These are phyloP conservation scores for Diutina mesorugosa DNA, from an alignment of 1,139 yeast genomes.

Conservation along the genomic window DNA sequence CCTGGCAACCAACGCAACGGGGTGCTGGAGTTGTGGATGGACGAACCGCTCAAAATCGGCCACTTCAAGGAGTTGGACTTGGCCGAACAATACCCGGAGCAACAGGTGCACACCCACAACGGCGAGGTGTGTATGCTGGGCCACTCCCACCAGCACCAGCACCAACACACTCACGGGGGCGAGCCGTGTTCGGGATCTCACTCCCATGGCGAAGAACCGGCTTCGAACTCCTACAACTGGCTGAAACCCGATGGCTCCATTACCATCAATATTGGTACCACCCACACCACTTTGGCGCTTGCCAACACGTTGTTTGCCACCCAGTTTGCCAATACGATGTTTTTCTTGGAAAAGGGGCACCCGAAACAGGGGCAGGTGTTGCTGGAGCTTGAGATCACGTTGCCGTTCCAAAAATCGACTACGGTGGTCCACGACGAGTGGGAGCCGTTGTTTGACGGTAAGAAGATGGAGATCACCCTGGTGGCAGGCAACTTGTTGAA, in stretches of 20 bases:
- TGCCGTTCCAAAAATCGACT: neutral
- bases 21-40: conserved; percentile 36
- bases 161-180: neutral
- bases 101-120: conserved; percentile 15
- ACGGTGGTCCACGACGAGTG: neutral
- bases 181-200: neutral
- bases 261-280: conserved; percentile 10
- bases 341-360: conserved; percentile 13
- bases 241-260: conserved; percentile 17
- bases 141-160: neutral
- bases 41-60: conserved; percentile 14
- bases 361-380: neutral
- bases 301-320: conserved; percentile 32
- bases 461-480: neutral
- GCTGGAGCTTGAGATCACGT: neutral
- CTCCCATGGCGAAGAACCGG: conserved; percentile 7
- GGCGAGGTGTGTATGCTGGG: conserved; percentile 11
- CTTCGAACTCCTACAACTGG: conserved; percentile 28
- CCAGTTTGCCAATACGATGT: conserved; percentile 23
- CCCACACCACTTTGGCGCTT: conserved; percentile 12
- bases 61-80: conserved; percentile 12
- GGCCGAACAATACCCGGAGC: conserved; percentile 6
- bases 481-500: neutral
- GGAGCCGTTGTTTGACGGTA: conserved; percentile 1
- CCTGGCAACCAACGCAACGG: conserved; percentile 28